Base-by-base conservation (phyloP, 352 stramenopile species). In the Globisporangium heterothallicum region DNA sequence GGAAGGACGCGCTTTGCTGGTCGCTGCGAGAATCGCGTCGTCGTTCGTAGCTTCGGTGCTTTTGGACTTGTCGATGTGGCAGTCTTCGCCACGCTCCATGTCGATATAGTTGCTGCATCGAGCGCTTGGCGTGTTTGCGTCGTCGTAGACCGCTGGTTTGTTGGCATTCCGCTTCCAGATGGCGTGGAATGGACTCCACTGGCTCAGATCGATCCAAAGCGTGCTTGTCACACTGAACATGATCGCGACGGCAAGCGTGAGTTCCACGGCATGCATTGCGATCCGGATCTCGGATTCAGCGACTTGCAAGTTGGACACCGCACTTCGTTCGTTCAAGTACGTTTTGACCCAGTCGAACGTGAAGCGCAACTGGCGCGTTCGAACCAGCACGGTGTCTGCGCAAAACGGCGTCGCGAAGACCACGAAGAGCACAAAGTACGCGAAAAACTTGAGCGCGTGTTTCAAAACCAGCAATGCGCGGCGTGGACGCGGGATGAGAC, bases 271-370 rank as follows among this genome's bases (percentile, higher is more conserved):
- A 12, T 59, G 35, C 21, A 58, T 53, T 16, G 68, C 50, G 1
- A 66, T 16, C 10, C 43, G 53, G 10, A 63, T 43, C 18, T 74
- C 59, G 10, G 58, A 50, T 9, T 59, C 36, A 5, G 68, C 62
- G 19, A 85, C 61, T 13, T 64, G 53, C 9, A 76, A 45, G 10
- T 34, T 44, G 18, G 46, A 53, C 7, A 61, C 63, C 9, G 63
- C 66, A 22, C 61, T 55, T 25, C 66, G 62, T 35, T 72, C 68
- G 34, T 67, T 60, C 7, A 71, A 54, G 29, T 72, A 74, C 50
- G 63, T 68, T 0, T 45, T 44, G 14, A 82, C 59, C 14, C 76
- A 61, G 19, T 80, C 70, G n/a, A 75, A 72, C 24, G 68, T 81
- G 53, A 81, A 74, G 13, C 71, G 68, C 50, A 70, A 64, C 12